Conservation (phyloP, 2,329 filamentous ascomycete species). For the Botrytis byssoidea region DNA sequence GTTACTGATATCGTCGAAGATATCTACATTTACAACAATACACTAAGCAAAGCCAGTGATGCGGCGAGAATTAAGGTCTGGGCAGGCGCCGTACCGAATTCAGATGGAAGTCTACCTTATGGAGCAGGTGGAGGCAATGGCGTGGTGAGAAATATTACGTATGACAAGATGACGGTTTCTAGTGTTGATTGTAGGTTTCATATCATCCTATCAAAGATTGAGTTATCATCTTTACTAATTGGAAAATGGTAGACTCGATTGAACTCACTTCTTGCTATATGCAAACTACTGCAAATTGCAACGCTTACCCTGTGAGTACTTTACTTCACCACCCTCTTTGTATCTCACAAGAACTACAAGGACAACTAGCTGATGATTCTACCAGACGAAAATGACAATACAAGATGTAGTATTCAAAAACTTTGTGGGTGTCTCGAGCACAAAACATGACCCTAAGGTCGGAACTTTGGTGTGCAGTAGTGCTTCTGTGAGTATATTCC, state of each 20-base stretch:
- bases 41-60: conserved; percentile 50
- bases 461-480: conserved; percentile 48
- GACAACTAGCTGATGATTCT: conserved; percentile 47
- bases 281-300: conserved; percentile 59
- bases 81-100: conserved; percentile 45
- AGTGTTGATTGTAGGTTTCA: conserved; percentile 51
- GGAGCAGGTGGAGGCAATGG: conserved; percentile 57
- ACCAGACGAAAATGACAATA: conserved; percentile 46
- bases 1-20: conserved; percentile 50
- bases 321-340: conserved; percentile 25
- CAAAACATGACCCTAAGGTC: conserved; percentile 44
- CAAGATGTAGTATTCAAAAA: conserved; percentile 50
- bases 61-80: conserved; percentile 66
- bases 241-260: conserved; percentile 21
- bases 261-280: conserved; percentile 54
- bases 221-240: neutral
- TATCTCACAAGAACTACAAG: neutral
- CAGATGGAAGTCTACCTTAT: conserved; percentile 48
- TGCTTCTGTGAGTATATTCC: conserved; percentile 37
- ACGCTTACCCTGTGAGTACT: conserved; percentile 49
- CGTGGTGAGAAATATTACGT: conserved; percentile 60
- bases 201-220: no score
- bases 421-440: conserved; percentile 44
- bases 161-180: conserved; percentile 53
- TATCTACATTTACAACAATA: conserved; percentile 46